Conservation (phyloP, 1,284 basidiomycete species). For the Ceratobasidium sp. region DNA sequence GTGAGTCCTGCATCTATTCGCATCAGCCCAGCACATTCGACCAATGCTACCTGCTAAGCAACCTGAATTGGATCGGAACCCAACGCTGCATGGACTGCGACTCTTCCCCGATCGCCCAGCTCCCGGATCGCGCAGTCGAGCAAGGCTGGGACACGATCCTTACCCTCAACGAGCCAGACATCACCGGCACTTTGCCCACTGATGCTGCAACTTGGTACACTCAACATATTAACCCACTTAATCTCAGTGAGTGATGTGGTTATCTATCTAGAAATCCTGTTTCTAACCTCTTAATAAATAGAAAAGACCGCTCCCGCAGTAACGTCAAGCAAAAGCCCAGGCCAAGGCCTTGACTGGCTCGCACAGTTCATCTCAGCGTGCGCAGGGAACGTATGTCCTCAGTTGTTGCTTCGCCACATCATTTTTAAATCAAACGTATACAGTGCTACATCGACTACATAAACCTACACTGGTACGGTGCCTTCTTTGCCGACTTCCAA, state of each 20-base stretch:
- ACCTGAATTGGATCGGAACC: conserved; percentile 37
- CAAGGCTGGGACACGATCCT: conserved; percentile 43
- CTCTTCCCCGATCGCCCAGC: conserved; percentile 26
- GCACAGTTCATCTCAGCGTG: conserved; percentile 30
- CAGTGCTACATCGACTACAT: conserved; percentile 44
- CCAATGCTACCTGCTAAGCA: not conserved
- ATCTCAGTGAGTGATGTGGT: conserved; percentile 43
- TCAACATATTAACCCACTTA: conserved; percentile 41
- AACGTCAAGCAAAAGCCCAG: conserved; percentile 25
- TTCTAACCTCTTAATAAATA: too few species aligned
- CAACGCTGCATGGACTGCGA: conserved; percentile 26
- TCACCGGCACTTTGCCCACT: conserved; percentile 25
- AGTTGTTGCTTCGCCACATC: not conserved
- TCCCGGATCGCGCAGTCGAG: conserved; percentile 24
- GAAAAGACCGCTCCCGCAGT: conserved; percentile 41
- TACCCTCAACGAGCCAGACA: conserved; percentile 43
- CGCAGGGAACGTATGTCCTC: conserved; percentile 21
- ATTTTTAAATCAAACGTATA: not conserved
- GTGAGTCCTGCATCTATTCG: not conserved
- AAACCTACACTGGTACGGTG: conserved; percentile 46
- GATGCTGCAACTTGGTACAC: conserved; percentile 43
- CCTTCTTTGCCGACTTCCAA: conserved; percentile 39
- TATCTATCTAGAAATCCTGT: too few species aligned
- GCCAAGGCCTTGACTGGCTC: conserved; percentile 43
- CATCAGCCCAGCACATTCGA: not conserved